These are phyloP conservation scores for Austroboletus niveus DNA, from an alignment of 1,284 basidiomycete species.

Conservation along the genomic window DNA sequence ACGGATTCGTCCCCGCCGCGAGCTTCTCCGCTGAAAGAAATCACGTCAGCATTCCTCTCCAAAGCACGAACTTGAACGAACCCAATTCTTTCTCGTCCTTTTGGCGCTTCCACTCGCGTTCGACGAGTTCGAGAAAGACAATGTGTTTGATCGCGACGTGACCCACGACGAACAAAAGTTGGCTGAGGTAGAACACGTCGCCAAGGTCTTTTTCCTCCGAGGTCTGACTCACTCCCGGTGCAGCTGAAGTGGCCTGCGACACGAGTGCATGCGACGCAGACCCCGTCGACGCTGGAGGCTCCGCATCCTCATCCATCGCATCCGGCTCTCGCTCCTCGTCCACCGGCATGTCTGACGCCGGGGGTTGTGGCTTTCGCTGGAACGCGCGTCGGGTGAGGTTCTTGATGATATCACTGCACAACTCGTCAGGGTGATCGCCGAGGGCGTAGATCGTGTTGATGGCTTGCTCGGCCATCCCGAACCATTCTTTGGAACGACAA, in stretches of 20 bases:
- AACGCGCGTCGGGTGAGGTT: slow-evolving; percentile 79
- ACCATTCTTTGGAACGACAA: slow-evolving; percentile 88
- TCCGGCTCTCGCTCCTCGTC: slow-evolving; percentile 40
- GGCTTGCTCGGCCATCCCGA: slow-evolving; percentile 93
- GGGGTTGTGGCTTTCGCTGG: slow-evolving; percentile 33
- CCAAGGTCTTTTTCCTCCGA: slow-evolving; percentile 53
- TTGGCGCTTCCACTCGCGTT: slow-evolving; percentile 94
- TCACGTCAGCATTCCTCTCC: not conserved
- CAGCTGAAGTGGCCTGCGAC: slow-evolving; percentile 12
- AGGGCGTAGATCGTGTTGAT: slow-evolving; percentile 96
- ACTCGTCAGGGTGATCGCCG: slow-evolving; percentile 88
- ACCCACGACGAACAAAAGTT: slow-evolving; percentile 91
- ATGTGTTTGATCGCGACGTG: slow-evolving; percentile 98
- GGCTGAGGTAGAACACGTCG: slow-evolving; percentile 85
- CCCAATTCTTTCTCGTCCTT: slow-evolving; percentile 87
- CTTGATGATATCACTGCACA: slow-evolving; percentile 84
- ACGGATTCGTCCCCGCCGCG: slow-evolving; percentile 37
- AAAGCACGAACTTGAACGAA: slow-evolving; percentile 34
- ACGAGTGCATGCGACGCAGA: slow-evolving; percentile 16
- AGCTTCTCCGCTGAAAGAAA: slow-evolving; percentile 52
- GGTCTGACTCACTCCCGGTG: slow-evolving; percentile 8
- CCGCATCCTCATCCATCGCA: slow-evolving; percentile 44
- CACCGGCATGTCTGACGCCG: slow-evolving; percentile 5
- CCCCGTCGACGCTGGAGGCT: slow-evolving; percentile 8
- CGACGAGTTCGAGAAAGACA: slow-evolving; percentile 95